Evolutionary conservation across 2,329 filamentous ascomycete species (phyloP), one percentile per base, ranked within the genome.

Genomic region (Septoria petroselini): DNA sequence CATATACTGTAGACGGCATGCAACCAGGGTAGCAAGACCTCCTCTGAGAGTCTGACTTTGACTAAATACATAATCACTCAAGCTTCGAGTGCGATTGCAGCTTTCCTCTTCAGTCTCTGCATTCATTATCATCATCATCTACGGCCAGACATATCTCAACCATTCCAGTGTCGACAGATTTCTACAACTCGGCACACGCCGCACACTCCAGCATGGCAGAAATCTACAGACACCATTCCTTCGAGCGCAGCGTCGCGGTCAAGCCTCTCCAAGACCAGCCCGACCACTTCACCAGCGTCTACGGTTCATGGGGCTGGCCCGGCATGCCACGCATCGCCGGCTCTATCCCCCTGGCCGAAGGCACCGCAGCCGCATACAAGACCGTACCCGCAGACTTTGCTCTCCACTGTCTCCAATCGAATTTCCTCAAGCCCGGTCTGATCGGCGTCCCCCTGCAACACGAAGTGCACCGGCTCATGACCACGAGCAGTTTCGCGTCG

Each of bases 271-370:
- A 41, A 4, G 39, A 14, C 15, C 21, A 41, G 21, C 37, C 45
- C 2, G 25, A 48, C 29, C 9, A n/a, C 18, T 48, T 48, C 27
- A 34, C 25, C 15, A 38, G 30, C 35, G 37, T 41, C 18, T 48
- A 48, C 25, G 35, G 27, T 12, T 25, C 45, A 41, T 48, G 45
- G 45, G 35, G 37, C 29, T 48, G 31, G n/a, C 35, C 45, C 6
- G 11, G 29, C 7, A 12, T 41, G 7, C 15, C 31, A 7, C 19
- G 45, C 11, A 33, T 40, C 27, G 45, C 37, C 33, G 45, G 45
- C 7, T 48, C 45, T 7, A 33, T 48, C 7, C 37, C 27, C n/a
- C 25, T 48, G 4, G 27, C 17, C 2, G 45, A 48, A 33, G 45
- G 23, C 18, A 12, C 45, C 2, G 29, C 38, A 4, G 45, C 45